Conservation (phyloP, 306 rosid genomes). For the Castanospermum australe region DNA sequence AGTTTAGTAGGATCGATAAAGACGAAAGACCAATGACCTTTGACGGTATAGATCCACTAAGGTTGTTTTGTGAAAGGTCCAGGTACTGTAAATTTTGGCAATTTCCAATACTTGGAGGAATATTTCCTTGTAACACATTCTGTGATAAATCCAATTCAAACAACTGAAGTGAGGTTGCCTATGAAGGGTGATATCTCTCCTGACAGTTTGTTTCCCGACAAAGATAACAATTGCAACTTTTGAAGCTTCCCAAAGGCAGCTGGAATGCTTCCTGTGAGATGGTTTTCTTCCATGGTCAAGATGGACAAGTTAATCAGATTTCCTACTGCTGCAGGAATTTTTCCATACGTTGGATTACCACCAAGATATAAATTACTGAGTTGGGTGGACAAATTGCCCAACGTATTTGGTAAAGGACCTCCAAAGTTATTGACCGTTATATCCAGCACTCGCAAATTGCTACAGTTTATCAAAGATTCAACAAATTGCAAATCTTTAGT, state of each 20-base stretch:
- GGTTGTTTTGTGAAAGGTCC: not conserved
- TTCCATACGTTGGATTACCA: constrained; percentile 19
- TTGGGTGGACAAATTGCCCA: constrained; percentile 39
- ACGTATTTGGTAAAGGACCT: constrained; percentile 29
- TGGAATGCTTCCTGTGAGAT: constrained; percentile 30
- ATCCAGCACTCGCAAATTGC: not conserved
- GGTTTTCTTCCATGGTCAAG: not conserved
- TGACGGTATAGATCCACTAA: constrained; percentile 35
- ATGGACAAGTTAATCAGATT: not conserved
- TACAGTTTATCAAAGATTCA: constrained; percentile 30
- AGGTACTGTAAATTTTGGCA: not conserved
- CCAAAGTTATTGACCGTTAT: constrained; percentile 31
- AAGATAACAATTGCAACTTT: not conserved
- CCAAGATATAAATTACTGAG: not conserved
- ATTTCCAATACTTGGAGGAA: constrained; percentile 29
- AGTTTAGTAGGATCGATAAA: constrained; percentile 1
- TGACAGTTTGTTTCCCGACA: constrained; percentile 21
- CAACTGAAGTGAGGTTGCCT: constrained; percentile 34
- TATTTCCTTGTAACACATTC: constrained; percentile 35
- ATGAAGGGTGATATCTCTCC: constrained; percentile 23
- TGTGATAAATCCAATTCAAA: not conserved
- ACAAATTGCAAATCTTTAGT: constrained; percentile 33
- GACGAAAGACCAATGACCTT: constrained; percentile 4
- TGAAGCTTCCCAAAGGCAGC: constrained; percentile 18
- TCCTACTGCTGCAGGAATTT: constrained; percentile 24